Percentiles rank a stretch among this genome's conserved stretches.
Evolutionary conservation across 2,329 filamentous ascomycete species (phyloP).

Genomic region (Plenodomus tracheiphilus): DNA sequence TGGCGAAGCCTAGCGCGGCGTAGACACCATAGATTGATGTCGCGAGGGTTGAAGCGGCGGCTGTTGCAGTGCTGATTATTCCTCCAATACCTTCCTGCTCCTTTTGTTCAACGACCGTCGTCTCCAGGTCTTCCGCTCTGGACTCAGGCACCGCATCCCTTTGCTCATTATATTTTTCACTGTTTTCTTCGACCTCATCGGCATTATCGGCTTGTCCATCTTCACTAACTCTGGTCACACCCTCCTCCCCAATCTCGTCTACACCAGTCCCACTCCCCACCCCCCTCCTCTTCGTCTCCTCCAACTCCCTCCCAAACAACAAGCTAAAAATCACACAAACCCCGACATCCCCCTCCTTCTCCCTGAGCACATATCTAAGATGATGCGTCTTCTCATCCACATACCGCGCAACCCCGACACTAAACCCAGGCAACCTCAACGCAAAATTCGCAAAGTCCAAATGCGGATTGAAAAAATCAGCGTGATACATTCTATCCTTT

Average conservation of each 20-base stretch:
- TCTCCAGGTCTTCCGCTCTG: no score
- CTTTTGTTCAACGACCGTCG: no score
- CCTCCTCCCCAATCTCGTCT: neutral
- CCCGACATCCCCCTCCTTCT: slow-evolving; percentile 45
- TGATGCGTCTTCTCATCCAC: slow-evolving; percentile 54
- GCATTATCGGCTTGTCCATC: no score
- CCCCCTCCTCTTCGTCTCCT: slow-evolving; percentile 10
- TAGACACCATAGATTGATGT: slow-evolving; percentile 34
- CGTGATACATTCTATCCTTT: slow-evolving; percentile 49
- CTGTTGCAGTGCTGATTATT: slow-evolving; percentile 11
- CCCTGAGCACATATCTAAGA: slow-evolving; percentile 52
- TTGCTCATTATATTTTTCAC: neutral
- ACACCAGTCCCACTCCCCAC: neutral
- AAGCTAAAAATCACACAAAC: slow-evolving; percentile 53
- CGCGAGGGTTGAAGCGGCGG: slow-evolving; percentile 20
- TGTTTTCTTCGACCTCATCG: neutral
- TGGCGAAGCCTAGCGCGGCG: slow-evolving; percentile 37
- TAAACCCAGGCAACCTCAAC: slow-evolving; percentile 51
- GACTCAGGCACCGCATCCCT: no score
- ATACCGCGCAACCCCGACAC: slow-evolving; percentile 50
- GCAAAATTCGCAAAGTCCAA: slow-evolving; percentile 53
- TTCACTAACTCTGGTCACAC: neutral
- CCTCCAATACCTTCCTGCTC: slow-evolving; percentile 10
- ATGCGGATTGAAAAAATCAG: slow-evolving; percentile 55
- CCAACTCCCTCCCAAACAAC: slow-evolving; percentile 49